A percentile compares a stretch with the other conserved stretches of the same genome.
Conservation (phyloP, 1,139 yeast species). For the Suhomyces ambrosiae region DNA sequence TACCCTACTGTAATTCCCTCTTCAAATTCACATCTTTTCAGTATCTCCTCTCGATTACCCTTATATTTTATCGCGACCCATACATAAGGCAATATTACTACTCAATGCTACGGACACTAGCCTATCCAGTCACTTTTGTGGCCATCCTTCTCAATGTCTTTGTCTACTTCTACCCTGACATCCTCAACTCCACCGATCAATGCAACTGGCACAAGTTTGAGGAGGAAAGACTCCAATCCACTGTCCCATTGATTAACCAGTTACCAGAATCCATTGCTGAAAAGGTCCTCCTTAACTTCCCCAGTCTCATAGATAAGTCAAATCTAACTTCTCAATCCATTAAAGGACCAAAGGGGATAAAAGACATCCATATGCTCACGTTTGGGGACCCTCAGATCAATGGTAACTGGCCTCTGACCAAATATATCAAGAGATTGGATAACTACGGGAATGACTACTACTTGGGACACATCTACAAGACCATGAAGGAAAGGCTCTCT, state of each 20-base stretch:
- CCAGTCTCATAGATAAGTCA: constrained; percentile 24
- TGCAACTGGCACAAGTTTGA: constrained; percentile 61
- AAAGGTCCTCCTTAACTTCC: constrained; percentile 31
- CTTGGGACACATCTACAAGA: constrained; percentile 75
- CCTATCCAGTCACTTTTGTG: constrained; percentile 28
- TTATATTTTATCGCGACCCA: too few species aligned
- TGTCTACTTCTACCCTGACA: constrained; percentile 74
- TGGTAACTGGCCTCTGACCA: constrained; percentile 74
- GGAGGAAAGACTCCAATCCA: constrained; percentile 16
- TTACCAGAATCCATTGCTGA: constrained; percentile 22
- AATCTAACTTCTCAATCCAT: constrained; percentile 7
- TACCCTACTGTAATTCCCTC: too few species aligned
- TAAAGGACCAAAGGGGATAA: constrained; percentile 18
- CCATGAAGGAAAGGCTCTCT: constrained; percentile 59
- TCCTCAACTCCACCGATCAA: constrained; percentile 43
- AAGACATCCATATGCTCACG: constrained; percentile 67
- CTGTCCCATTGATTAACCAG: constrained; percentile 22
- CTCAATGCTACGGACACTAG: constrained; percentile 8
- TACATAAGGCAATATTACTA: too few species aligned
- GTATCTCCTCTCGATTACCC: too few species aligned
- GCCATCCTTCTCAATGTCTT: constrained; percentile 56
- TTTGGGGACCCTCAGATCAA: constrained; percentile 97
- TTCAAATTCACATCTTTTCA: too few species aligned
- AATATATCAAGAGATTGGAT: constrained; percentile 76
- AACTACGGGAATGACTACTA: constrained; percentile 86